Evolutionary conservation across 2,329 filamentous ascomycete genomes (phyloP).

Genomic region (Trichoderma koningii): DNA sequence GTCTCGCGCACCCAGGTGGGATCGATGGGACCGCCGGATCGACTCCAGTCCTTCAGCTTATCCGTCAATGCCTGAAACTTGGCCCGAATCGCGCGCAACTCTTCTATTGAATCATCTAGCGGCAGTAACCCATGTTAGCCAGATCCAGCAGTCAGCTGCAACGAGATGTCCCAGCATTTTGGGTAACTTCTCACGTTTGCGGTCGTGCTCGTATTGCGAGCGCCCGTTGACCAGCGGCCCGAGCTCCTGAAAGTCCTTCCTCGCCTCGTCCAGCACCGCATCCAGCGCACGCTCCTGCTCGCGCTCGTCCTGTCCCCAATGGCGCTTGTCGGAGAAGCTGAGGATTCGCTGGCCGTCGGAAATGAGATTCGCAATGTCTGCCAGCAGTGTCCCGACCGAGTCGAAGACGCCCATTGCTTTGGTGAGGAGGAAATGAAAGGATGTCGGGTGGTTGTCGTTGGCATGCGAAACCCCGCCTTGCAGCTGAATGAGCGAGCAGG

Average conservation of each 20-base stretch:
- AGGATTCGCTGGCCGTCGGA: constrained; percentile 57
- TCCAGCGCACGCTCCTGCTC: constrained; percentile 60
- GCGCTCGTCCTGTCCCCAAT: constrained; percentile 61
- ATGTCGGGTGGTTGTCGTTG: not conserved
- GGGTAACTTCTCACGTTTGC: constrained; percentile 48
- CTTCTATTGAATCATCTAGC: constrained; percentile 55
- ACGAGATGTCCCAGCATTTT: not conserved
- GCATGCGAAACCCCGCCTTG: constrained; percentile 25
- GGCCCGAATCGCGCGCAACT: constrained; percentile 50
- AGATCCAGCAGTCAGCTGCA: not conserved
- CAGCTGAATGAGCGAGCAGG: not conserved
- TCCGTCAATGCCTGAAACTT: constrained; percentile 52
- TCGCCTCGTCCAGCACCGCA: constrained; percentile 59
- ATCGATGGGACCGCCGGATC: constrained; percentile 57
- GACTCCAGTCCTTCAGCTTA: constrained; percentile 57
- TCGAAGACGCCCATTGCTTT: constrained; percentile 46
- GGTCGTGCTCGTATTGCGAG: constrained; percentile 60
- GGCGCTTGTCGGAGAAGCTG: constrained; percentile 58
- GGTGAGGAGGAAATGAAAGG: not conserved
- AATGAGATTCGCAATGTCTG: constrained; percentile 57
- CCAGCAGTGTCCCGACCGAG: constrained; percentile 60
- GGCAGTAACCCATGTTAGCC: constrained; percentile 10
- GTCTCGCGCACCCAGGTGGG: constrained; percentile 59
- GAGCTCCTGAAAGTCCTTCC: constrained; percentile 62
- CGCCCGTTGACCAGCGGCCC: constrained; percentile 57